These are phyloP conservation scores for Apophysomyces trapeziformis DNA, from an alignment of 371 early-diverging fungal genomes.

Conservation along the genomic window DNA sequence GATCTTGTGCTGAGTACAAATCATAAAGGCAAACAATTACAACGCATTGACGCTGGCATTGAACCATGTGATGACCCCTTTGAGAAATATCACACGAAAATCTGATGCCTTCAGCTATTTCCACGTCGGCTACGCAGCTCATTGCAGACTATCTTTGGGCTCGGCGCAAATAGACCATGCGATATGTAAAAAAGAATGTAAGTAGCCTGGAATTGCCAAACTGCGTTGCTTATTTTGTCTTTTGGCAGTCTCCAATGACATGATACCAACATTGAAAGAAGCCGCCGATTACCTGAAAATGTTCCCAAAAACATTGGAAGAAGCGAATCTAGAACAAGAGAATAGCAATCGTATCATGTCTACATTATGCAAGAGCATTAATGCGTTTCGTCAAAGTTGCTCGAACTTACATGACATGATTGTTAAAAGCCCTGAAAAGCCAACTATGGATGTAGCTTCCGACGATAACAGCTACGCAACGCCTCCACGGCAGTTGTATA, in stretches of 20 bases:
- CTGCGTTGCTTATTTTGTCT: neutral
- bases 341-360: constrained; percentile 5
- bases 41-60: constrained; percentile 34
- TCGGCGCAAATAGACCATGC: constrained; percentile 40
- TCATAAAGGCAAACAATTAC: constrained; percentile 28
- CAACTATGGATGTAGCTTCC: neutral
- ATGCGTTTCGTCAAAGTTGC: constrained; percentile 28
- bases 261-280: constrained; percentile 29
- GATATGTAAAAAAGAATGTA: constrained; percentile 25
- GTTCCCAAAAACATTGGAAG: constrained; percentile 2
- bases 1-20: neutral
- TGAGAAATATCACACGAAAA: constrained; percentile 18
- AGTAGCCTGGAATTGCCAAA: neutral
- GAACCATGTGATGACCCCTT: constrained; percentile 30
- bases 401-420: constrained; percentile 23
- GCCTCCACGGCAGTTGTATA: neutral
- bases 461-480: neutral
- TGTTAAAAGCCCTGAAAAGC: constrained; percentile 14
- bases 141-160: constrained; percentile 34
- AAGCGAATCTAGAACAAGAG: constrained; percentile 8
- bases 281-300: constrained; percentile 20
- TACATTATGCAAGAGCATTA: constrained; percentile 34
- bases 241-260: constrained; percentile 24
- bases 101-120: constrained; percentile 24
- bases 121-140: constrained; percentile 37